These are phyloP conservation scores for Massariosphaeria phaeospora DNA, from an alignment of 495 filamentous ascomycete species.

Conservation along the genomic window DNA sequence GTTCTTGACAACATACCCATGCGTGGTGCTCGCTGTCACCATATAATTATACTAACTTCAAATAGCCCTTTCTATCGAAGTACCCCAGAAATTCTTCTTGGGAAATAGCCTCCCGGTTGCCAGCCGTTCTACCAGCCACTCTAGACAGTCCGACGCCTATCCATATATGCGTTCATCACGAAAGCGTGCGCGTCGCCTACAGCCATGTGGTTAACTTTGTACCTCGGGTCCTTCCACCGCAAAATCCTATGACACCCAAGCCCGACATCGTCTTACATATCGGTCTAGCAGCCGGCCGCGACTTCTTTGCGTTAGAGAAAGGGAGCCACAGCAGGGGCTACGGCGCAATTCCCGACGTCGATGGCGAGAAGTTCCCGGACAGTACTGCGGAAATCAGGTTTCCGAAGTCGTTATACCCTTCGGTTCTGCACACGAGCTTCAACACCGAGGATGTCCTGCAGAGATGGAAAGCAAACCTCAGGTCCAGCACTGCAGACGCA, in stretches of 20 bases:
- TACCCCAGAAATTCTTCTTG: slow-evolving; percentile 33
- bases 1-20: too few relatives aligned
- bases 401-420: slow-evolving; percentile 40
- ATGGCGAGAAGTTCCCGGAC: slow-evolving; percentile 53
- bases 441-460: slow-evolving; percentile 51
- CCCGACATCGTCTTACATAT: slow-evolving; percentile 71
- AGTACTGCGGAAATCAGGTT: slow-evolving; percentile 51
- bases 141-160: slow-evolving; percentile 39
- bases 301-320: slow-evolving; percentile 64
- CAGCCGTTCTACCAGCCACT: slow-evolving; percentile 28
- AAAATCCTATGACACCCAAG: slow-evolving; percentile 42
- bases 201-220: slow-evolving; percentile 55
- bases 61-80: slow-evolving; percentile 32
- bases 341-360: slow-evolving; percentile 62
- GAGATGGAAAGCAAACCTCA: slow-evolving; percentile 49
- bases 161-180: slow-evolving; percentile 59
- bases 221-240: slow-evolving; percentile 50
- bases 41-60: too few relatives aligned
- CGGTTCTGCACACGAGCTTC: slow-evolving; percentile 47
- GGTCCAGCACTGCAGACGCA: background rate
- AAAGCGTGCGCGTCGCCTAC: slow-evolving; percentile 67
- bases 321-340: slow-evolving; percentile 75
- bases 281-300: slow-evolving; percentile 69
- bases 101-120: slow-evolving; percentile 35
- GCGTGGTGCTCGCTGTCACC: too few relatives aligned